Percentiles rank a stretch among this genome's conserved stretches.
phyloP scores from a whole-genome alignment of 768 basidiomycete species.

The Naematelia aurantialba region DNA sequence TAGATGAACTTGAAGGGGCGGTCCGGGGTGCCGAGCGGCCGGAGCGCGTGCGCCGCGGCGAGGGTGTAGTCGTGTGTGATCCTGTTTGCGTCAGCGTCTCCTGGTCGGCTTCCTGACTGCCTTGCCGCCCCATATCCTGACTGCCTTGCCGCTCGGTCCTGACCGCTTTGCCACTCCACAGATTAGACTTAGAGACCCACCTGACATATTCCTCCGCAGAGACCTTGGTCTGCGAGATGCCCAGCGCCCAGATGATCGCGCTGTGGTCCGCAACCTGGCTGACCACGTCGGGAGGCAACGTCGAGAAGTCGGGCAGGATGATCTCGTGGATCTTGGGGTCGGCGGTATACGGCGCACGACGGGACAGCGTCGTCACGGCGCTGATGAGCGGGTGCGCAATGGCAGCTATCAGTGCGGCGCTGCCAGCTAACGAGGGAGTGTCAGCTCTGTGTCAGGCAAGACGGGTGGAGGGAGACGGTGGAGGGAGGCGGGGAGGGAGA shows the following conservation, averaged over 20 bases:
- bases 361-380: conserved; percentile 17
- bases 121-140: too few species aligned
- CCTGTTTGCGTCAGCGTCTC: conserved; percentile 2
- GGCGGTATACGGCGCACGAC: conserved; percentile 18
- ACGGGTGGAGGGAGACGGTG: too few species aligned
- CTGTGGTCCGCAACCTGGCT: conserved; percentile 16
- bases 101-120: too few species aligned
- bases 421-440: conserved; percentile 30
- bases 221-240: conserved; percentile 22
- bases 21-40: conserved; percentile 37
- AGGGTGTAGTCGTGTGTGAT: conserved; percentile 52
- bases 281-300: conserved; percentile 13
- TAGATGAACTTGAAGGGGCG: conserved; percentile 52
- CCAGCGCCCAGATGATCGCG: conserved; percentile 26
- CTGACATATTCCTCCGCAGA: conserved; percentile 23
- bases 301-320: conserved; percentile 23
- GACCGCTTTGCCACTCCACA: too few species aligned
- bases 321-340: conserved; percentile 19
- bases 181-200: conserved; percentile 12
- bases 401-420: conserved; percentile 20
- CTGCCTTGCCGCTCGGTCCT: too few species aligned
- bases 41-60: conserved; percentile 45
- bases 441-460: too few species aligned
- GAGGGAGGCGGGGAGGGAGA: too few species aligned
- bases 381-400: conserved; percentile 19